Percentiles rank a stretch among this genome's conserved stretches.
Evolutionary conservation across 495 filamentous ascomycete species (phyloP).

Genomic region (Niebla homalea): DNA sequence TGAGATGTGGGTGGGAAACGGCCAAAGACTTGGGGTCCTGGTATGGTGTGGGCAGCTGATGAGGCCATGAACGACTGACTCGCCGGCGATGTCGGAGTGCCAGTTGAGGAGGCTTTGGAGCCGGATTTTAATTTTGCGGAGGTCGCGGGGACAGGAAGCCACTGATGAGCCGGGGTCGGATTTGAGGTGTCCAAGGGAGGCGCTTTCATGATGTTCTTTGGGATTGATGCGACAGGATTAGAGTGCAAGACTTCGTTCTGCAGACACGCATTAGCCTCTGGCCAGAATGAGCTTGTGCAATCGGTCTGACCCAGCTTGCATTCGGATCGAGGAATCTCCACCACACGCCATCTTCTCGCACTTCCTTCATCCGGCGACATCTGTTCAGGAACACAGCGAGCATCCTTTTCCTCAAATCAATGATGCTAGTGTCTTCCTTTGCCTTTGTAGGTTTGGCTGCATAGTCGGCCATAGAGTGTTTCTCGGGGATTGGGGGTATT

Average conservation of each 20-base stretch:
- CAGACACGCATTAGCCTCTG: slow-evolving; percentile 9
- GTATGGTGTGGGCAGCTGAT: slow-evolving; percentile 40
- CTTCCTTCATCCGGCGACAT: slow-evolving; percentile 83
- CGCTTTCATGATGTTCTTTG: slow-evolving; percentile 84
- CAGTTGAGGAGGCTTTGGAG: slow-evolving; percentile 32
- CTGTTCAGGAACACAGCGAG: slow-evolving; percentile 86
- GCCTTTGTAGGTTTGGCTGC: slow-evolving; percentile 94
- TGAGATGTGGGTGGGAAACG: slow-evolving; percentile 73
- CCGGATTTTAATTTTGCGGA: slow-evolving; percentile 71
- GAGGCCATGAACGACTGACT: slow-evolving; percentile 32
- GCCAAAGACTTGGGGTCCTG: slow-evolving; percentile 53
- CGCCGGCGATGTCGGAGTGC: slow-evolving; percentile 40
- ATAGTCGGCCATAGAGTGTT: slow-evolving; percentile 97
- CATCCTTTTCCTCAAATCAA: slow-evolving; percentile 93
- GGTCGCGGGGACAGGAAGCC: slow-evolving; percentile 68
- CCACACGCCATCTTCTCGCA: slow-evolving; percentile 88
- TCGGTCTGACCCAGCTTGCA: slow-evolving; percentile 80
- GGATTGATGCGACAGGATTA: slow-evolving; percentile 77
- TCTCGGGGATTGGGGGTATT: slow-evolving; percentile 94
- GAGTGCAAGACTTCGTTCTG: slow-evolving; percentile 87
- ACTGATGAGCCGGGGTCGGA: slow-evolving; percentile 75
- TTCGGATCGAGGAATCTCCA: slow-evolving; percentile 97
- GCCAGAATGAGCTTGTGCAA: not conserved
- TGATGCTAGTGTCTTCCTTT: slow-evolving; percentile 92
- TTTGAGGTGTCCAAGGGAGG: slow-evolving; percentile 88